phyloP scores from a whole-genome alignment of 352 stramenopile genomes.

The Pythium dissotocum region DNA sequence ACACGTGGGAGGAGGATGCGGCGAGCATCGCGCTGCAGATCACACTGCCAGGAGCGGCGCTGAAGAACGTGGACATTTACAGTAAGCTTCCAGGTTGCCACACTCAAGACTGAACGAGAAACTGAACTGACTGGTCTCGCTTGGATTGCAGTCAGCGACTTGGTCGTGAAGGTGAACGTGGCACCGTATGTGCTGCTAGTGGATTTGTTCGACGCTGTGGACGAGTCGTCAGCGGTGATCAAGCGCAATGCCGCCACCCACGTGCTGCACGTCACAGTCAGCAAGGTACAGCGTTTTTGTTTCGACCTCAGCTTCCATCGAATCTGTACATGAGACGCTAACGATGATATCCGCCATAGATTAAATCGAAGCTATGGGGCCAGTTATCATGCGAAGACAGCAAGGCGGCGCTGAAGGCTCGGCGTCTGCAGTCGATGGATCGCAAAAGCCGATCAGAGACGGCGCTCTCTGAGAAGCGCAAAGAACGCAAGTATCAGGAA shows the following conservation, averaged over 20 bases:
- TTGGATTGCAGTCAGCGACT: constrained; percentile 54
- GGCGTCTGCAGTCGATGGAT: constrained; percentile 62
- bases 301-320: not conserved
- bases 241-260: constrained; percentile 44
- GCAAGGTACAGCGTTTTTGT: constrained; percentile 32
- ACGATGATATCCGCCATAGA: constrained; percentile 2
- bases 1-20: constrained; percentile 65
- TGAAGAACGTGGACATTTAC: constrained; percentile 68
- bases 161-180: constrained; percentile 82
- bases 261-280: constrained; percentile 48
- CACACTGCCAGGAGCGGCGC: constrained; percentile 44
- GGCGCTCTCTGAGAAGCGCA: constrained; percentile 43
- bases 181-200: constrained; percentile 74
- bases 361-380: constrained; percentile 39
- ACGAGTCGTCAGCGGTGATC: constrained; percentile 48
- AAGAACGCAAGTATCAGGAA: constrained; percentile 56
- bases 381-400: constrained; percentile 38
- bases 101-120: not conserved
- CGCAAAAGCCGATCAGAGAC: constrained; percentile 49
- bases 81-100: constrained; percentile 31
- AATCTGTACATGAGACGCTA: not conserved
- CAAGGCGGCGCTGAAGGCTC: constrained; percentile 42
- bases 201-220: constrained; percentile 60
- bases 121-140: not conserved
- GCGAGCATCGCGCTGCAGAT: constrained; percentile 51